These are phyloP conservation scores for Verticillium isaacii DNA, from an alignment of 2,329 filamentous ascomycete species.

Conservation along the genomic window DNA sequence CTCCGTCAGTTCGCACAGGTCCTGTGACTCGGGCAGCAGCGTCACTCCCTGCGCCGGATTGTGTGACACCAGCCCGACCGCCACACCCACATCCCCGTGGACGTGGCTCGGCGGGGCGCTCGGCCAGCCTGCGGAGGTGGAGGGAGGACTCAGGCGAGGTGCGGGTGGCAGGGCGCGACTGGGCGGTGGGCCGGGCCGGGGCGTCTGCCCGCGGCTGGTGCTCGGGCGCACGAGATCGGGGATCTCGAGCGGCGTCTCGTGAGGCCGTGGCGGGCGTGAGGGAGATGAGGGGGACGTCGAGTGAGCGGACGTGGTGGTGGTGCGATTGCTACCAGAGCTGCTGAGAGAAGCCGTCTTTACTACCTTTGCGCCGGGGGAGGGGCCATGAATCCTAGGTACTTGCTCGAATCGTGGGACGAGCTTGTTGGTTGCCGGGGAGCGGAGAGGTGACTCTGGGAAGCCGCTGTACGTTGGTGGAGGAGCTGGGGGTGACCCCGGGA, in stretches of 20 bases:
- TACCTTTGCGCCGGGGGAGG: not conserved
- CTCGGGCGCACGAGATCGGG: slow-evolving; percentile 23
- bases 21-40: slow-evolving; percentile 17
- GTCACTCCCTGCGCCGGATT: slow-evolving; percentile 11
- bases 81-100: slow-evolving; percentile 8
- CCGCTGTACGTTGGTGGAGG: not conserved
- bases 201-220: not conserved
- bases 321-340: slow-evolving; percentile 6
- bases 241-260: slow-evolving; percentile 29
- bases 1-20: slow-evolving; percentile 25
- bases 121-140: not conserved
- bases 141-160: slow-evolving; percentile 13
- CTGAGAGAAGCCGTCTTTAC: slow-evolving; percentile 7
- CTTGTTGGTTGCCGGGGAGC: not conserved
- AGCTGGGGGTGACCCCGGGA: not conserved
- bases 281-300: slow-evolving; percentile 22
- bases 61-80: slow-evolving; percentile 8
- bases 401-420: not conserved
- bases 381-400: not conserved
- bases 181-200: slow-evolving; percentile 38
- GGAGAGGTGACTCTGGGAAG: not conserved
- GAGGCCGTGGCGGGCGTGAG: slow-evolving; percentile 26
- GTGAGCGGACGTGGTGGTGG: not conserved
- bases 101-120: slow-evolving; percentile 3
- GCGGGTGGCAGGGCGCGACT: slow-evolving; percentile 34